Percentiles rank a stretch among this genome's conserved stretches.
Evolutionary conservation across 148 eudicot species (phyloP).

Genomic region (Nyssa sinensis): DNA sequence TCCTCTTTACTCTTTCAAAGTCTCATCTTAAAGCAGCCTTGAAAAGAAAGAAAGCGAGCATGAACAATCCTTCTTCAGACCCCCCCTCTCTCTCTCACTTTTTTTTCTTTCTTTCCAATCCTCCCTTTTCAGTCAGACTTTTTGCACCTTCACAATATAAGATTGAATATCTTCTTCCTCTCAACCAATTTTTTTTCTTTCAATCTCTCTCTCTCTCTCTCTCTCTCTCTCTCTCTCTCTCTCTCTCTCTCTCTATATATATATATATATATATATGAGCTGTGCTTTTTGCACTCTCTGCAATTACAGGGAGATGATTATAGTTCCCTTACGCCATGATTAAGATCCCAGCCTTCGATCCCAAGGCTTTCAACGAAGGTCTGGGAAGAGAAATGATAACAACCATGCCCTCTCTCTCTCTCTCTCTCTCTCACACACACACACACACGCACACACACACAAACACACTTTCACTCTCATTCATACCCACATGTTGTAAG

Average conservation of each 20-base stretch:
- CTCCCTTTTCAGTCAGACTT: slow-evolving; percentile 16
- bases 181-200: no score
- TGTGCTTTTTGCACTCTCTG: slow-evolving; percentile 22
- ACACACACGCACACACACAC: no score
- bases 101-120: slow-evolving; percentile 7
- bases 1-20: slow-evolving; percentile 55
- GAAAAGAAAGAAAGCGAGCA: slow-evolving; percentile 21
- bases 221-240: neutral
- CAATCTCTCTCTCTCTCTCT: neutral
- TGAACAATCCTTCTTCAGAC: slow-evolving; percentile 16
- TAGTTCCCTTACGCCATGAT: slow-evolving; percentile 24
- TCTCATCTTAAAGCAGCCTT: slow-evolving; percentile 46
- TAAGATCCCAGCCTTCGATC: slow-evolving; percentile 53
- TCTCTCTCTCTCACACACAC: neutral
- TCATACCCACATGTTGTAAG: slow-evolving; percentile 25
- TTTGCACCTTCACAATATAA: slow-evolving; percentile 25
- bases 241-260: neutral
- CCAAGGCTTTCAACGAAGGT: slow-evolving; percentile 56
- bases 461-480: no score
- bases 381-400: slow-evolving; percentile 35
- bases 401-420: slow-evolving; percentile 26
- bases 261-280: neutral
- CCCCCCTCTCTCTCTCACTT: slow-evolving; percentile 1
- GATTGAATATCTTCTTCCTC: slow-evolving; percentile 4
- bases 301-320: slow-evolving; percentile 59